Percentiles rank a stretch among this genome's conserved stretches.
Evolutionary conservation across 495 filamentous ascomycete species (phyloP).

Genomic region (Tuber melanosporum): DNA sequence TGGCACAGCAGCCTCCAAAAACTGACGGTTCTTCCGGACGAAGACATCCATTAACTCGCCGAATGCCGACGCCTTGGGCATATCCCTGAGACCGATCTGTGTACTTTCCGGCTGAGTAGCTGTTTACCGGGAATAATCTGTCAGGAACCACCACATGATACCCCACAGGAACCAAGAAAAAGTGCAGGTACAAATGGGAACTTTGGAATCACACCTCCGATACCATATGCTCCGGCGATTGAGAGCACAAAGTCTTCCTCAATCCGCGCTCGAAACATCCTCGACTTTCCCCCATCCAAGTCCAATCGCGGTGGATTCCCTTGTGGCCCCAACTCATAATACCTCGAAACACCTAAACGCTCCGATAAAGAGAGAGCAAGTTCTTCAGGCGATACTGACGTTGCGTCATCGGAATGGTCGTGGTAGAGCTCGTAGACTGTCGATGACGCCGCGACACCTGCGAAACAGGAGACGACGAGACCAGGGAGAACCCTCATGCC

Average conservation of each 20-base stretch:
- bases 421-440: conserved; percentile 12
- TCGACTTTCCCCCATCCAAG: conserved; percentile 16
- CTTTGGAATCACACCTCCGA: neutral
- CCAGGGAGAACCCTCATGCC: conserved; percentile 33
- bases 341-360: conserved; percentile 33
- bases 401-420: conserved; percentile 15
- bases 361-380: conserved; percentile 35
- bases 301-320: conserved; percentile 22
- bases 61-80: neutral
- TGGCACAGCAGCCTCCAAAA: conserved; percentile 2
- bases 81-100: neutral
- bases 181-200: neutral
- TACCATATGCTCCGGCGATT: conserved; percentile 16
- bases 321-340: conserved; percentile 29
- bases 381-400: conserved; percentile 30
- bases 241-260: conserved; percentile 37
- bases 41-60: neutral
- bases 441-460: conserved; percentile 20
- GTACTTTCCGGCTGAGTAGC: neutral
- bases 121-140: neutral
- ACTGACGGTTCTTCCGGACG: neutral
- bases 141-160: neutral
- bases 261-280: conserved; percentile 7
- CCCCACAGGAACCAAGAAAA: neutral
- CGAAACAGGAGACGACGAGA: conserved; percentile 33